Conservation (phyloP, 106 monocot genomes). For the Allium fistulosum region DNA sequence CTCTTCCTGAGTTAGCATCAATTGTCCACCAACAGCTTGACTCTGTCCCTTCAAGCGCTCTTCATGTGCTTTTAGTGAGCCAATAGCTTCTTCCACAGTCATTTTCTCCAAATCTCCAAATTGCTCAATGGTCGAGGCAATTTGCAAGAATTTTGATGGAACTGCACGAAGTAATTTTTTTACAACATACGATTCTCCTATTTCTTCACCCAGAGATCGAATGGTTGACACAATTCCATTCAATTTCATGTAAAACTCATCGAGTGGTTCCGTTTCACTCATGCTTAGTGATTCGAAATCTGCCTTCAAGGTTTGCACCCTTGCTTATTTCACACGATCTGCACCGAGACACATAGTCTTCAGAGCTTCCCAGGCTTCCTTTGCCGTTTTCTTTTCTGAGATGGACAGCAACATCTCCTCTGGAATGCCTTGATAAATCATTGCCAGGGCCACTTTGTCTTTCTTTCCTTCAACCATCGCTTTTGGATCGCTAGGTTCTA, state of each 20-base stretch:
- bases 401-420: slow-evolving; percentile 5
- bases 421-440: slow-evolving; percentile 3
- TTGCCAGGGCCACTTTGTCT: neutral
- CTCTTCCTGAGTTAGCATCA: slow-evolving; percentile 1
- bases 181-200: neutral
- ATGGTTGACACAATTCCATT: neutral
- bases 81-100: neutral
- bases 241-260: neutral
- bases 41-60: neutral
- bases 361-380: neutral
- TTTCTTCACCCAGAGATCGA: slow-evolving; percentile 2
- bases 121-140: neutral
- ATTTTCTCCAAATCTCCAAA: neutral
- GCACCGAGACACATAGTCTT: neutral
- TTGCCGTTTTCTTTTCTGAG: neutral
- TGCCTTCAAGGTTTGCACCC: neutral
- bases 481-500: too few relatives aligned
- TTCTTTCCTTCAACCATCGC: neutral
- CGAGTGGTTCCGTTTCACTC: slow-evolving; percentile 1
- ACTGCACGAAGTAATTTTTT: slow-evolving; percentile 3
- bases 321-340: slow-evolving; percentile 1
- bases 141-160: neutral
- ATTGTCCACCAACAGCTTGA: neutral
- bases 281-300: neutral
- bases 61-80: neutral